Evolutionary conservation across 306 rosid species (phyloP), one percentile per base, ranked within the genome.

Genomic region (Rosa lucieae): DNA sequence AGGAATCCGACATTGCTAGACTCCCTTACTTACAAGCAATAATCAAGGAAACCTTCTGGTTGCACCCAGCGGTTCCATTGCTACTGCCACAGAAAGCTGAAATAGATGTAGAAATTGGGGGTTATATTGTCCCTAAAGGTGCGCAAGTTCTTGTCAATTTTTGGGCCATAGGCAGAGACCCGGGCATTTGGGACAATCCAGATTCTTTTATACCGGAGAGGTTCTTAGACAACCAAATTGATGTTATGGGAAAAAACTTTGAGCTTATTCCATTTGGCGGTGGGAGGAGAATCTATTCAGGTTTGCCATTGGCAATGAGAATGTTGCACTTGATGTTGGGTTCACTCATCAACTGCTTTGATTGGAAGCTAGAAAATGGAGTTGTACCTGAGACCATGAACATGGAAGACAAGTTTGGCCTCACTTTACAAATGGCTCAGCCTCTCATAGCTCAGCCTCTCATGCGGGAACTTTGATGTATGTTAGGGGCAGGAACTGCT

Each of bases 261-360:
- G 85, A 86, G 87, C 78, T 89, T 3, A 17, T 74, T 32, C 89
- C 90, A 1, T 89, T 89, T 51, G 86, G 89, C 1, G 73, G 77
- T 10, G 89, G 86, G 20, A 42, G 89, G 17, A 70, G 89, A 48
- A 86, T 77, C 39, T 89, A 89, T 15, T 87, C 87, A 5, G 92
- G 90, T 4, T 58, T 75, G 53, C 82, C 74, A 12, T 52, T 87
- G 82, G 90, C 86, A 0, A 56, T 18, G 44, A 46, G 87, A 29
- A 85, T 86, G 83, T 4, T 86, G 75, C 83, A 79, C 55, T 51
- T 84, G 85, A 77, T 79, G 52, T 59, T 89, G 72, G 87, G 90
- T 29, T 84, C 87, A 1, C 77, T 86, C 8, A 13, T 89, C 3
- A 82, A 85, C 63, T 73, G 49, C 3, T 89, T 81, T 44, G 80